Evolutionary conservation across 202 grass and related monocot genomes (phyloP).

Genomic region (Hordeum pubiflorum): DNA sequence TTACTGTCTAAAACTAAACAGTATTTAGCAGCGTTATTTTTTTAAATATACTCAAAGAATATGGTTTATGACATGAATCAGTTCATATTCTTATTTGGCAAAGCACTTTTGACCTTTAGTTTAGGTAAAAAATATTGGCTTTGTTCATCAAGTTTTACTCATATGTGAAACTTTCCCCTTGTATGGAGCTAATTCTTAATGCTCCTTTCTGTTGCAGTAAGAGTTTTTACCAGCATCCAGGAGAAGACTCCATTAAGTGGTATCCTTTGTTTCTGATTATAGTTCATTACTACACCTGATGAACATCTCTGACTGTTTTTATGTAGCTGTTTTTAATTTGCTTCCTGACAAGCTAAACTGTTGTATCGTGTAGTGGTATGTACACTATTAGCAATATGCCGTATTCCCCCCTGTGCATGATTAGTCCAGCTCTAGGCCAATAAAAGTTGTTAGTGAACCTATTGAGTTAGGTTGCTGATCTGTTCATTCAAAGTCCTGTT

Average conservation of each 20-base stretch:
- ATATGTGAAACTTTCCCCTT: neutral
- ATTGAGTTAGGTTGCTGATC: neutral
- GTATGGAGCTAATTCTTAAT: constrained; percentile 9
- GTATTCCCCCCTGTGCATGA: neutral
- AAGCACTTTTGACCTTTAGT: neutral
- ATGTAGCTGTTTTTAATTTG: constrained; percentile 6
- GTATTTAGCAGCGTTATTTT: neutral
- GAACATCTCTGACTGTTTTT: neutral
- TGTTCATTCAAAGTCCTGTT: neutral
- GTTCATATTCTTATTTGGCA: neutral
- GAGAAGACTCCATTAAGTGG: constrained; percentile 82
- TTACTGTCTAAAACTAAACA: neutral
- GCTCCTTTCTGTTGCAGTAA: constrained; percentile 42
- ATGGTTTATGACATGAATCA: constrained; percentile 1
- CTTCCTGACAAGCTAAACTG: neutral
- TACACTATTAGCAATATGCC: neutral
- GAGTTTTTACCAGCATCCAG: constrained; percentile 94
- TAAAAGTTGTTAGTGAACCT: neutral
- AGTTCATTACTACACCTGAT: neutral
- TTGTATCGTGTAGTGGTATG: neutral
- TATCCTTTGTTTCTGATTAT: constrained; percentile 66
- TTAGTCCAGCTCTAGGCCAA: neutral
- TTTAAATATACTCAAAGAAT: neutral
- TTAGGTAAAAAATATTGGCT: neutral
- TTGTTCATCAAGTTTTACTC: neutral